A percentile compares a stretch with the other conserved stretches of the same genome.
Conservation (phyloP, 2,329 filamentous ascomycete genomes). For the Dactylonectria macrodidyma region DNA sequence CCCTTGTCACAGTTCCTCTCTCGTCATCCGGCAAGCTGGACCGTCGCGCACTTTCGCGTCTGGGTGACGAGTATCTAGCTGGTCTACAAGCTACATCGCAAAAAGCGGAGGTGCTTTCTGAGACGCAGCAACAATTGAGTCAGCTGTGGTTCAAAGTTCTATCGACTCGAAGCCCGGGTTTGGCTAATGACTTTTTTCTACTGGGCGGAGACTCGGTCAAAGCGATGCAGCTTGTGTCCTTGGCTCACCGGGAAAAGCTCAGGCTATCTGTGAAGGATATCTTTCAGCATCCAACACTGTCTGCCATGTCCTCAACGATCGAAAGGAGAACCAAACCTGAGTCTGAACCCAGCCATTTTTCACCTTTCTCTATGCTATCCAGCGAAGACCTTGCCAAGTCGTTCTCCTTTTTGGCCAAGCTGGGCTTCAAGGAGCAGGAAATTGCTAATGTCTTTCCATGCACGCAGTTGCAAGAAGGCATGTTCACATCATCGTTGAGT, state of each 20-base stretch:
- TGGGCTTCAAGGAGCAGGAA: not conserved
- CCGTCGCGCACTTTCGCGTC: conserved; percentile 1
- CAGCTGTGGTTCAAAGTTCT: conserved; percentile 1
- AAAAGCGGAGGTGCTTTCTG: not conserved
- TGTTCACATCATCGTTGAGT: not conserved
- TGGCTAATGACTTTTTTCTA: conserved; percentile 1
- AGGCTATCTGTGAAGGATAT: conserved; percentile 4
- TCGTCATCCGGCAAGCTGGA: conserved; percentile 2
- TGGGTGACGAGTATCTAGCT: conserved; percentile 2
- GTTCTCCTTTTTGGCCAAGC: not conserved
- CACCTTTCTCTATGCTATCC: not conserved
- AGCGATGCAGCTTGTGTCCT: conserved; percentile 5
- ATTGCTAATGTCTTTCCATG: conserved; percentile 1
- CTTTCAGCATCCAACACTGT: conserved; percentile 3
- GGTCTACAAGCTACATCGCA: not conserved
- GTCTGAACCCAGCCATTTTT: not conserved
- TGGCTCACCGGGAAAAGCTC: conserved; percentile 2
- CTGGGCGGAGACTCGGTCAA: conserved; percentile 6
- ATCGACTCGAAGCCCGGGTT: not conserved
- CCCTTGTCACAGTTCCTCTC: not conserved
- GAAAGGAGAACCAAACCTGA: not conserved
- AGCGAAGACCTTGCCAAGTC: conserved; percentile 5
- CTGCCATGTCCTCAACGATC: conserved; percentile 1
- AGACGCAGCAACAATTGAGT: conserved; percentile 2
- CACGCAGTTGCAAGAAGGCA: conserved; percentile 4